These are phyloP conservation scores for Echites panduratus DNA, from an alignment of 257 asterid species.

Conservation along the genomic window DNA sequence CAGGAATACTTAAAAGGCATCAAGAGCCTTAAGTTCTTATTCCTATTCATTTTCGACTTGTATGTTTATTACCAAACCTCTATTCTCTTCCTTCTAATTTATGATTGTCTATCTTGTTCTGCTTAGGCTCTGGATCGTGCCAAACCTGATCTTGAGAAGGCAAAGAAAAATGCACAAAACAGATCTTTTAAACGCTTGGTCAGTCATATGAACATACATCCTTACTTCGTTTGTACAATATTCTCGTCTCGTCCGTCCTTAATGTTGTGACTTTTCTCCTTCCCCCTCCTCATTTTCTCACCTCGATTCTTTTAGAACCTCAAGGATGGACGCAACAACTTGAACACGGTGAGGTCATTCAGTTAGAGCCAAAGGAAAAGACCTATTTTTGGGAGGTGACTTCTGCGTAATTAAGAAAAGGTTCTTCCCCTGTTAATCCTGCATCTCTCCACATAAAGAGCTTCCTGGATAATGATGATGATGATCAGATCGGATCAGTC, in stretches of 20 bases:
- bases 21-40: too few species aligned
- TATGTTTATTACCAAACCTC: background rate
- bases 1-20: background rate
- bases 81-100: background rate
- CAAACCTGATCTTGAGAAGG: slow-evolving; percentile 59
- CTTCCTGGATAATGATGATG: background rate
- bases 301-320: slow-evolving; percentile 13
- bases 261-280: background rate
- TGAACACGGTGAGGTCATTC: slow-evolving; percentile 10
- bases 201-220: slow-evolving; percentile 12
- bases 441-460: background rate
- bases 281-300: background rate
- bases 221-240: background rate
- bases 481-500: background rate
- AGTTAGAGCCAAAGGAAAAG: background rate
- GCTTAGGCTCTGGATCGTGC: slow-evolving; percentile 78
- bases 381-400: background rate
- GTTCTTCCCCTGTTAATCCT: background rate
- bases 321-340: slow-evolving; percentile 24
- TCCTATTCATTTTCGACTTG: background rate
- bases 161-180: slow-evolving; percentile 31
- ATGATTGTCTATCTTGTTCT: background rate
- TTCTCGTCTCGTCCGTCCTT: background rate
- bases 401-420: background rate
- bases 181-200: slow-evolving; percentile 70